These are phyloP conservation scores for Lyophyllum atratum DNA, from an alignment of 768 basidiomycete species.

Conservation along the genomic window DNA sequence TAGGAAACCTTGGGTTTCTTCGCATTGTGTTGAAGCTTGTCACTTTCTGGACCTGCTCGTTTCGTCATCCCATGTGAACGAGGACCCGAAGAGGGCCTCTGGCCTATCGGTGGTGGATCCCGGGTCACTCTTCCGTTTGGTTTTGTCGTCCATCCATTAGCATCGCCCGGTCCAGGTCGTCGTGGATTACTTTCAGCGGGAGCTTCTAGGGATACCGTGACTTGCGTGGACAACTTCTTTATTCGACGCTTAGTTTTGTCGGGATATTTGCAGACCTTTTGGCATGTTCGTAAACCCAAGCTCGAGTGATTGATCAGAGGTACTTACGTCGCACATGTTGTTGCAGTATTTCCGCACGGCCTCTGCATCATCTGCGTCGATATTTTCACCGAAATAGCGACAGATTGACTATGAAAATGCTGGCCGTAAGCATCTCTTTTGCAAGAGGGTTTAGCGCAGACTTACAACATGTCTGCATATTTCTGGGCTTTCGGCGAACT, in stretches of 20 bases:
- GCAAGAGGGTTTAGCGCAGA: slow-evolving; percentile 3
- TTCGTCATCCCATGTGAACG: slow-evolving; percentile 12
- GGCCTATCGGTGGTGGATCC: not conserved
- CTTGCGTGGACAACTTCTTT: slow-evolving; percentile 46
- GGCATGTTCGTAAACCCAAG: not conserved
- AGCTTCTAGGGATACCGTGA: slow-evolving; percentile 22
- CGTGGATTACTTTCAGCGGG: slow-evolving; percentile 12
- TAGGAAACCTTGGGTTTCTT: slow-evolving; percentile 38
- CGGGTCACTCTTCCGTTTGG: not conserved
- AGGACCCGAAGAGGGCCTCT: not conserved
- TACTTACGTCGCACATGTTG: slow-evolving; percentile 78
- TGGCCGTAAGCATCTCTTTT: not conserved
- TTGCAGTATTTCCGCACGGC: slow-evolving; percentile 58
- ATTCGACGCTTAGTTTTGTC: slow-evolving; percentile 59
- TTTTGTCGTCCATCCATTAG: slow-evolving; percentile 1
- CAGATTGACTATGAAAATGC: slow-evolving; percentile 59
- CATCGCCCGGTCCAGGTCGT: not conserved
- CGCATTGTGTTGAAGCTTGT: not conserved
- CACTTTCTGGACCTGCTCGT: slow-evolving; percentile 9
- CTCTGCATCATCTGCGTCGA: slow-evolving; percentile 49
- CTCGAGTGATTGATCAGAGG: not conserved
- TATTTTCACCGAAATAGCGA: slow-evolving; percentile 75
- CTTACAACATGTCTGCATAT: slow-evolving; percentile 75
- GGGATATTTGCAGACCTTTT: slow-evolving; percentile 77
- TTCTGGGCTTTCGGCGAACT: slow-evolving; percentile 58